phyloP scores from a whole-genome alignment of 768 basidiomycete species.

The Xerocomellus dryophilus region DNA sequence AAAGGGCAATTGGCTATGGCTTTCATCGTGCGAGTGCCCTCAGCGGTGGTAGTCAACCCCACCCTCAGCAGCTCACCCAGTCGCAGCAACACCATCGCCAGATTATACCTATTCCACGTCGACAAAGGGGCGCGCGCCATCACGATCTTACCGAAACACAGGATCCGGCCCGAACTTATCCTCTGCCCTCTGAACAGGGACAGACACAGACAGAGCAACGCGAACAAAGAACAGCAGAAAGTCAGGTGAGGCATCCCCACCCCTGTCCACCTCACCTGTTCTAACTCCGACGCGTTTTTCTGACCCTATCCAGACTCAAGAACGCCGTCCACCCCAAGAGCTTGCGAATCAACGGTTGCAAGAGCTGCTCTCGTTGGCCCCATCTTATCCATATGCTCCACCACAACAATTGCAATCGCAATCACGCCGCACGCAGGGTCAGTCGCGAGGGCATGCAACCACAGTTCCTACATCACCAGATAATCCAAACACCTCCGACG shows the following conservation, averaged over 20 bases:
- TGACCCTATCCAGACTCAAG: background rate
- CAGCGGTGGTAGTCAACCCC: background rate
- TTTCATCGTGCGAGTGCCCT: background rate
- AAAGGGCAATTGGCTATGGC: background rate
- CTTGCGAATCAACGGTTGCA: slow-evolving; percentile 24
- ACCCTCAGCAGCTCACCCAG: background rate
- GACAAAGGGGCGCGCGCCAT: background rate
- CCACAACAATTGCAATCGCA: background rate
- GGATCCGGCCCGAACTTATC: background rate
- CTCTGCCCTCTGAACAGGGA: background rate
- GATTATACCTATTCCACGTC: slow-evolving; percentile 10
- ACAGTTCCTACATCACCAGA: background rate
- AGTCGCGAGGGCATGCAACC: background rate
- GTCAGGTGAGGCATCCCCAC: slow-evolving; percentile 1
- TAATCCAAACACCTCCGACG: background rate
- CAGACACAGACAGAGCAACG: background rate
- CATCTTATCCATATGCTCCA: slow-evolving; percentile 1
- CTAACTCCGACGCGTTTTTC: background rate
- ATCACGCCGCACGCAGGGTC: background rate
- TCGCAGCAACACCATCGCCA: slow-evolving; percentile 12
- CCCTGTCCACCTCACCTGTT: too few species aligned
- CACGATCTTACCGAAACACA: background rate
- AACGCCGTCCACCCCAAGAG: slow-evolving; percentile 2
- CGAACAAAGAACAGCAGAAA: slow-evolving; percentile 5
- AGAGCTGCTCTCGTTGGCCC: slow-evolving; percentile 18